phyloP scores from a whole-genome alignment of 2,329 filamentous ascomycete genomes.

The Penicillium crustosum region DNA sequence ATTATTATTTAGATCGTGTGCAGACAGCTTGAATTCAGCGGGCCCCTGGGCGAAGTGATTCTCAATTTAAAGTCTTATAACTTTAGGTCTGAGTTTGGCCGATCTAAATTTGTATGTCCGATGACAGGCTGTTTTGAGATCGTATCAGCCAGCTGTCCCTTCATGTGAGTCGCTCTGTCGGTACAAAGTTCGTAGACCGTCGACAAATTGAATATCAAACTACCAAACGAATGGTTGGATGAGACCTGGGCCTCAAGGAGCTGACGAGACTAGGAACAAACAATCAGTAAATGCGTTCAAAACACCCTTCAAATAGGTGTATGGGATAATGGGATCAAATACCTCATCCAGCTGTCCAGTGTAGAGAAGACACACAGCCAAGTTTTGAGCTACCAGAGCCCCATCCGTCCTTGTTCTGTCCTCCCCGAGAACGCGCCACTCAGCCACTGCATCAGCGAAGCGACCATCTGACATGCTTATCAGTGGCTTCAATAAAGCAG shows the following conservation, averaged over 20 bases:
- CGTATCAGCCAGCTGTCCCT: conserved; percentile 68
- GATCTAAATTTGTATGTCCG: conserved; percentile 64
- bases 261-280: conserved; percentile 55
- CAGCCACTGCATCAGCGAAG: conserved; percentile 62
- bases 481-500: conserved; percentile 55
- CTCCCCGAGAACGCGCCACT: conserved; percentile 59
- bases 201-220: conserved; percentile 81
- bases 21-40: conserved; percentile 14
- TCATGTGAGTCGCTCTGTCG: conserved; percentile 69
- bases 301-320: background rate
- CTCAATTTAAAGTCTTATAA: conserved; percentile 49
- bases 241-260: conserved; percentile 67
- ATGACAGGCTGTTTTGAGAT: conserved; percentile 62
- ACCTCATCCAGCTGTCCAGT: conserved; percentile 73
- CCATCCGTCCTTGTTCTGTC: conserved; percentile 51
- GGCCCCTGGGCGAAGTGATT: background rate
- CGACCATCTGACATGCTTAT: conserved; percentile 76
- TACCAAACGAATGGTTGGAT: conserved; percentile 67
- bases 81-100: conserved; percentile 73
- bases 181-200: conserved; percentile 92
- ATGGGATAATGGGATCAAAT: conserved; percentile 25
- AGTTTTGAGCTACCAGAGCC: conserved; percentile 76
- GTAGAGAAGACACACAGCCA: conserved; percentile 82
- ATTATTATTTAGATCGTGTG: conserved; percentile 17
- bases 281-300: conserved; percentile 4